These are phyloP conservation scores for Diplodia intermedia DNA, from an alignment of 2,329 filamentous ascomycete genomes.

Conservation along the genomic window DNA sequence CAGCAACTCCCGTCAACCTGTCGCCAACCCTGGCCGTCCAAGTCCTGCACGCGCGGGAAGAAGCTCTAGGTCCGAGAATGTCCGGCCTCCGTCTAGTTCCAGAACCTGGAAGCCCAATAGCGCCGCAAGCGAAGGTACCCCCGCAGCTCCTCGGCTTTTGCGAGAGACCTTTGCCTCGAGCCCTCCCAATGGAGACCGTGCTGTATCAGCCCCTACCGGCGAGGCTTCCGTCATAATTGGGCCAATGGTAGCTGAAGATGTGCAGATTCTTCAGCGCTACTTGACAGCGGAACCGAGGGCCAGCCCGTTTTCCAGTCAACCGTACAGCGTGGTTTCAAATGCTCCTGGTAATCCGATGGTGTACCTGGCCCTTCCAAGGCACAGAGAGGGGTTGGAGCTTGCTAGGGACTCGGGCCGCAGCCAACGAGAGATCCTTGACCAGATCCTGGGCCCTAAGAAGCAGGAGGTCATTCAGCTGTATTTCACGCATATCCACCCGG, in stretches of 20 bases:
- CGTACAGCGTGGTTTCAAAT: slow-evolving; percentile 60
- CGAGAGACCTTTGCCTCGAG: neutral
- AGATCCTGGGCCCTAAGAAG: slow-evolving; percentile 50
- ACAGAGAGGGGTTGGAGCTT: slow-evolving; percentile 54
- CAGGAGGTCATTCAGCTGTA: slow-evolving; percentile 55
- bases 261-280: slow-evolving; percentile 51
- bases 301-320: slow-evolving; percentile 41
- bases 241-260: slow-evolving; percentile 51
- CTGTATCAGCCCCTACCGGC: slow-evolving; percentile 39
- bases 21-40: slow-evolving; percentile 35
- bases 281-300: slow-evolving; percentile 44
- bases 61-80: slow-evolving; percentile 41
- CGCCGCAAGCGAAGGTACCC: slow-evolving; percentile 40
- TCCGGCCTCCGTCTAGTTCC: slow-evolving; percentile 36
- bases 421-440: slow-evolving; percentile 51
- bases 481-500: slow-evolving; percentile 48
- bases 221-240: slow-evolving; percentile 50
- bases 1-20: slow-evolving; percentile 33
- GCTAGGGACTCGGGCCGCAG: slow-evolving; percentile 46
- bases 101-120: slow-evolving; percentile 39
- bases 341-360: slow-evolving; percentile 50
- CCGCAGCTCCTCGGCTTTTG: slow-evolving; percentile 26
- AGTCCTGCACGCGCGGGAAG: slow-evolving; percentile 39
- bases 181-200: neutral
- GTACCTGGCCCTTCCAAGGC: slow-evolving; percentile 57